phyloP scores from a whole-genome alignment of 164 flowering plant genomes.

The Sedum album region DNA sequence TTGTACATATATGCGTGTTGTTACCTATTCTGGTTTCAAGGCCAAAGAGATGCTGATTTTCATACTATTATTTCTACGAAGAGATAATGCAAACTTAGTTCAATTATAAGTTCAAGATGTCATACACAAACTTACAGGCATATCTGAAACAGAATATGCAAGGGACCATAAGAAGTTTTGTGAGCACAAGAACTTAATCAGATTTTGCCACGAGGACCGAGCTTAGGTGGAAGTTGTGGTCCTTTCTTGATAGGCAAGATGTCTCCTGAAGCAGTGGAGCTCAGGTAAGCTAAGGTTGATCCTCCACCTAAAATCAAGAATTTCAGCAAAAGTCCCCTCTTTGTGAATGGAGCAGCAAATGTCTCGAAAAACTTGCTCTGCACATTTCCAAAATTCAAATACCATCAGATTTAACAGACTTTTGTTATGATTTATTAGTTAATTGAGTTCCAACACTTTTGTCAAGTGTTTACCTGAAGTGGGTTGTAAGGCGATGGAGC shows the following conservation, averaged over 20 bases:
- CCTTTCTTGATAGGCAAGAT: constrained; percentile 84
- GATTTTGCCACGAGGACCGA: constrained; percentile 86
- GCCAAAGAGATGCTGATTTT: neutral
- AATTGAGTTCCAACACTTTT: neutral
- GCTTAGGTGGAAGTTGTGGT: constrained; percentile 91
- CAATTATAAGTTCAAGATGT: neutral
- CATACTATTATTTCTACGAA: neutral
- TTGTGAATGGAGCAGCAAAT: constrained; percentile 95
- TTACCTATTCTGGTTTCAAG: neutral
- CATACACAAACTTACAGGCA: neutral
- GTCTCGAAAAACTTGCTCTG: constrained; percentile 99
- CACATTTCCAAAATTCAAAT: constrained; percentile 11
- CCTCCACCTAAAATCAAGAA: constrained; percentile 91
- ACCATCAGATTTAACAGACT: neutral
- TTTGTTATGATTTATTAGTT: no score
- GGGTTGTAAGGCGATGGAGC: constrained; percentile 92
- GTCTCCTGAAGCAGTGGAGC: constrained; percentile 69
- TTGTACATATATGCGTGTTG: neutral
- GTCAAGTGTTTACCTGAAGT: constrained; percentile 42
- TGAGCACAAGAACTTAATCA: constrained; percentile 16
- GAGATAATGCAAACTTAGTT: neutral
- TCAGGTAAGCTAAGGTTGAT: constrained; percentile 67
- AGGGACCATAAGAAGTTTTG: neutral
- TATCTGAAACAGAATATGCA: neutral
- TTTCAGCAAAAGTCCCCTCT: constrained; percentile 89